Evolutionary conservation across 495 filamentous ascomycete genomes (phyloP).

Genomic region (Beverwykella pulmonaria): DNA sequence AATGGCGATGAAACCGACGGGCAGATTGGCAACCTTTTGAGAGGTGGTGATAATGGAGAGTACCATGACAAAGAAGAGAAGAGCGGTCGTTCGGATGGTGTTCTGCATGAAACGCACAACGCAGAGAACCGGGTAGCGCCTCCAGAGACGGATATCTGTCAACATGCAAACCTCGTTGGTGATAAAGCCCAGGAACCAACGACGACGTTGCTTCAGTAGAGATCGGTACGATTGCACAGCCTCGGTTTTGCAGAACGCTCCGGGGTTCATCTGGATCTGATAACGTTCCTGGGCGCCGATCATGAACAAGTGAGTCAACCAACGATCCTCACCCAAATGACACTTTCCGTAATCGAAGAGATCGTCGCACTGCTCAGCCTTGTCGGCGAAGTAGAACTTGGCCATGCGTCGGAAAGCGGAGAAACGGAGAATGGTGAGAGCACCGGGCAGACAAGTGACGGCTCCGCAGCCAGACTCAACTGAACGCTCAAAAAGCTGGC

Average conservation of each 20-base stretch:
- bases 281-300: slow-evolving; percentile 90
- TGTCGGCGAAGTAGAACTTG: slow-evolving; percentile 98
- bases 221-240: slow-evolving; percentile 86
- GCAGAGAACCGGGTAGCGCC: slow-evolving; percentile 85
- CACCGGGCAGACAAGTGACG: slow-evolving; percentile 93
- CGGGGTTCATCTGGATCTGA: slow-evolving; percentile 96
- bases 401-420: slow-evolving; percentile 97
- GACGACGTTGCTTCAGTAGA: slow-evolving; percentile 89
- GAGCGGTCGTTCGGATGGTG: slow-evolving; percentile 91
- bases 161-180: slow-evolving; percentile 99
- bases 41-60: slow-evolving; percentile 85
- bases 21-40: slow-evolving; percentile 73
- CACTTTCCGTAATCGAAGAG: slow-evolving; percentile 96
- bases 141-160: slow-evolving; percentile 91
- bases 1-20: slow-evolving; percentile 93
- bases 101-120: slow-evolving; percentile 92
- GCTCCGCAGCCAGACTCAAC: slow-evolving; percentile 95
- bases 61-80: slow-evolving; percentile 95
- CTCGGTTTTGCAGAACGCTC: slow-evolving; percentile 98
- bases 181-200: slow-evolving; percentile 98
- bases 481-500: slow-evolving; percentile 94
- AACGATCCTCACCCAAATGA: slow-evolving; percentile 93
- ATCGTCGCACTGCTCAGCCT: slow-evolving; percentile 93
- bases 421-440: slow-evolving; percentile 91
- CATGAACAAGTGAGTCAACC: slow-evolving; percentile 99